phyloP scores from a whole-genome alignment of 176 grass and related monocot species.

The Phoenix dactylifera region DNA sequence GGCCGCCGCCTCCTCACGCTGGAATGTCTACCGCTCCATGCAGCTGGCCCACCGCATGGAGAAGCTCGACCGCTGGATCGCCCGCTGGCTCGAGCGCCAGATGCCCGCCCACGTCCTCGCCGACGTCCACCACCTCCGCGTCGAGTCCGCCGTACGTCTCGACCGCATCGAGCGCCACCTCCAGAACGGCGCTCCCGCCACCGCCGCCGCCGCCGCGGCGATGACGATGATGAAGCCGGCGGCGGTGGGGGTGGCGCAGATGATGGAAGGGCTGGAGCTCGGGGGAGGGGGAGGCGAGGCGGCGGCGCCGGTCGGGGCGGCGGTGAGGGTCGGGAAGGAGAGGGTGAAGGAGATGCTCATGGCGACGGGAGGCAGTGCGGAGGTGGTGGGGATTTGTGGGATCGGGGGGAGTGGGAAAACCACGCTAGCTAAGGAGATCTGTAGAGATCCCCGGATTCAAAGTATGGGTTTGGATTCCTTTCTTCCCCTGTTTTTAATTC shows the following conservation, averaged over 20 bases:
- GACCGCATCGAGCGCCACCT: slow-evolving; percentile 66
- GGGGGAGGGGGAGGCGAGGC: slow-evolving; percentile 2
- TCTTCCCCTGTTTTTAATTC: not conserved
- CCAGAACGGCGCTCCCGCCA: slow-evolving; percentile 38
- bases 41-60: slow-evolving; percentile 80
- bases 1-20: slow-evolving; percentile 52
- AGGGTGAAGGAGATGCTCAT: slow-evolving; percentile 85
- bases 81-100: slow-evolving; percentile 64
- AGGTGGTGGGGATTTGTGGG: slow-evolving; percentile 78
- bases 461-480: slow-evolving; percentile 26
- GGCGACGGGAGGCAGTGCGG: slow-evolving; percentile 29
- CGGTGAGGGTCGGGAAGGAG: slow-evolving; percentile 57
- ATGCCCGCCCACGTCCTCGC: slow-evolving; percentile 63
- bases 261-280: slow-evolving; percentile 15
- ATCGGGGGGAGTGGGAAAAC: slow-evolving; percentile 99
- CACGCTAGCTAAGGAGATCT: slow-evolving; percentile 90
- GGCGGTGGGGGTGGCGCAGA: slow-evolving; percentile 18
- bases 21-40: slow-evolving; percentile 92
- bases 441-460: slow-evolving; percentile 63
- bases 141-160: slow-evolving; percentile 52
- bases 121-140: slow-evolving; percentile 54
- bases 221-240: slow-evolving; percentile 20
- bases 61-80: slow-evolving; percentile 62
- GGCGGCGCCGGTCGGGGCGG: slow-evolving; percentile 28
- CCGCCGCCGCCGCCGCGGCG: slow-evolving; percentile 7